Conservation (phyloP, 176 grass and related monocot genomes). For the Puccinellia tenuiflora region DNA sequence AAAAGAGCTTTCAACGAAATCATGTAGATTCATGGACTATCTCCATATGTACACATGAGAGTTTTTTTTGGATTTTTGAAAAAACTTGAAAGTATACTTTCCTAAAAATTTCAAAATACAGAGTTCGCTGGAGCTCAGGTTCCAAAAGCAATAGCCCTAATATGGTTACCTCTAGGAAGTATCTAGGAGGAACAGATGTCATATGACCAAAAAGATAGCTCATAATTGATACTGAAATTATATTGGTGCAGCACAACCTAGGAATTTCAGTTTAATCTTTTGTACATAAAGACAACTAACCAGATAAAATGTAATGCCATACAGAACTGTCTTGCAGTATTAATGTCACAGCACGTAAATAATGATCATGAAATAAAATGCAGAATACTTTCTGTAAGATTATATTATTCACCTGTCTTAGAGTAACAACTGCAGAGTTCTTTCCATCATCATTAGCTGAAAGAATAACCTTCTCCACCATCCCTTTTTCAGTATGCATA, state of each 20-base stretch:
- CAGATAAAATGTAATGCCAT: neutral
- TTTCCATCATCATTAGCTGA: constrained; percentile 77
- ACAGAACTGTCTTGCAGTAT: neutral
- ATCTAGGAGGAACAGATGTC: neutral
- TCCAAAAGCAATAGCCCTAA: neutral
- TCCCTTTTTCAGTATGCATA: constrained; percentile 85
- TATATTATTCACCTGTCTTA: constrained; percentile 61
- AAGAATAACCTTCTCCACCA: constrained; percentile 77
- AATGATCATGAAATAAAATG: neutral
- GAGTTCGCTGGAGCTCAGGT: neutral
- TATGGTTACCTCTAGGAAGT: neutral
- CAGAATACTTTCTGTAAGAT: constrained; percentile 7
- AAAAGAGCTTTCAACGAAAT: neutral
- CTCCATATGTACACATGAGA: neutral
- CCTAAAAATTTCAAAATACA: neutral
- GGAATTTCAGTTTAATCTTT: neutral
- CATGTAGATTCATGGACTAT: neutral
- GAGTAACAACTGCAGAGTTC: constrained; percentile 72
- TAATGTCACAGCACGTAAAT: neutral
- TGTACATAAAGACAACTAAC: neutral
- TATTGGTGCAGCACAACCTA: neutral
- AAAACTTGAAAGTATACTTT: neutral
- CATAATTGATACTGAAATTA: neutral
- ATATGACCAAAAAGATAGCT: neutral
- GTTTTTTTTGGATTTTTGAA: neutral